Conservation (phyloP, 805 yeast species). For the Ogataea populi-albae region DNA sequence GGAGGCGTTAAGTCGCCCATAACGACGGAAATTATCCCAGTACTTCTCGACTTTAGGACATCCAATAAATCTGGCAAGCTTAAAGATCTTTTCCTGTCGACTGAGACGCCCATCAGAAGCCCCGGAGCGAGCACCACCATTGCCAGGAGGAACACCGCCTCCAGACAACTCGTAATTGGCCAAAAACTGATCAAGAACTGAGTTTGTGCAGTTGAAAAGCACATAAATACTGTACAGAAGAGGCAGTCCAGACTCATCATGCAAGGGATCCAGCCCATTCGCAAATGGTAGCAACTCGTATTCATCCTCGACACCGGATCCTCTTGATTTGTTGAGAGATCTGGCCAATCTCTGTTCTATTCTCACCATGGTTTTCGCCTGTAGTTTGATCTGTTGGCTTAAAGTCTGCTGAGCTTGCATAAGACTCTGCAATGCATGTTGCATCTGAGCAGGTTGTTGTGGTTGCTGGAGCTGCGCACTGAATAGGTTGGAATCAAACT, state of each 20-base stretch:
- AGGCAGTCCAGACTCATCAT: constrained; percentile 25
- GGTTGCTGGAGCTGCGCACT: constrained; percentile 16
- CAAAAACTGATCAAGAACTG: constrained; percentile 20
- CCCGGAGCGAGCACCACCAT: constrained; percentile 4
- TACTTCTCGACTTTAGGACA: constrained; percentile 31
- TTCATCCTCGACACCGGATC: constrained; percentile 29
- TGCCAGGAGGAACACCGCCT: background rate
- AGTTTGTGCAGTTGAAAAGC: constrained; percentile 23
- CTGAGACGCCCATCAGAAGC: constrained; percentile 6
- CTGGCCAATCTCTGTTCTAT: constrained; percentile 30
- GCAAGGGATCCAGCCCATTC: constrained; percentile 25
- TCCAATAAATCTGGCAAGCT: constrained; percentile 30
- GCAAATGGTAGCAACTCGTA: constrained; percentile 29
- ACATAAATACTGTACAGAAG: constrained; percentile 23
- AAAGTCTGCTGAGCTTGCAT: constrained; percentile 20
- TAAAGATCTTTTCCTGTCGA: constrained; percentile 24
- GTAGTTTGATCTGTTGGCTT: constrained; percentile 20
- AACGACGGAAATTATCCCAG: constrained; percentile 24
- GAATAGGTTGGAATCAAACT: constrained; percentile 15
- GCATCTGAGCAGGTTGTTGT: constrained; percentile 16
- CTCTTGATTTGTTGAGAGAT: constrained; percentile 25
- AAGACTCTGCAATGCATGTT: constrained; percentile 17
- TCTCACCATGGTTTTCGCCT: constrained; percentile 19
- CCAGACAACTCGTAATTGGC: constrained; percentile 19
- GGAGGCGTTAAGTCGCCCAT: constrained; percentile 1